Base-by-base conservation (phyloP, 192 early-diverging fungal species). In the Backusella australiensis region DNA sequence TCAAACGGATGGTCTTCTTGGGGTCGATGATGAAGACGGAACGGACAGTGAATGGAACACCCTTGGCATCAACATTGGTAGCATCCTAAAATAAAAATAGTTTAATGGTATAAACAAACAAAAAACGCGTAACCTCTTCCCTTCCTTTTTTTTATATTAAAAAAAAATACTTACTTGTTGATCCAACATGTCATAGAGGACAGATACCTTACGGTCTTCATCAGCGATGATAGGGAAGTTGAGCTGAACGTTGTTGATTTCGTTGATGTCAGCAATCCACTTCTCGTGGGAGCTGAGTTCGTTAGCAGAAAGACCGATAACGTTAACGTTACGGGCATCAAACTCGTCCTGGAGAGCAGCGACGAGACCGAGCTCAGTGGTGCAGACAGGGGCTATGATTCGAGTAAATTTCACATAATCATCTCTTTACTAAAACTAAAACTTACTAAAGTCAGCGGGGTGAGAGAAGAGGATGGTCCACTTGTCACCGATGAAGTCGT, bases 381-480 rank as follows among this genome's bases (percentile, higher is more conserved):
- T 97, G 88, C 97, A 97, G 32, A 97, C 96, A 35, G 96, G 96
- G 41, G 94, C 86, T 87, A 68, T 26, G 41, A 63, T 59, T 21
- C 42, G 1, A 8, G 53, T 38, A 12, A 67, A 71, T 26, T 21
- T 49, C 17, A 49, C 19, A n/a, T 49, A 17, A 49, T 6, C 4
- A 49, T n/a, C 3, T 44, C 15, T 44, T 17, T 67, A 21, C 17
- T 29, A 15, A 23, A 34, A 42, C 12, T 23, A 35, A n/a, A 67
- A 85, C 80, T 83, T 82, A 86, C 90, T 97, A 71, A 97, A 98
- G 87, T 97, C 96, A 72, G 95, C 98, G 15, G 98, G 97, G 82
- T 99, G 97, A 34, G 97, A 99, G 85, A 99, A 99, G n/a, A 99
- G 91, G 42, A 99, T 88, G 46, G 89, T 94, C 98, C 98, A 99